phyloP scores from a whole-genome alignment of 2,329 filamentous ascomycete species.

The Fusarium abutilonis region DNA sequence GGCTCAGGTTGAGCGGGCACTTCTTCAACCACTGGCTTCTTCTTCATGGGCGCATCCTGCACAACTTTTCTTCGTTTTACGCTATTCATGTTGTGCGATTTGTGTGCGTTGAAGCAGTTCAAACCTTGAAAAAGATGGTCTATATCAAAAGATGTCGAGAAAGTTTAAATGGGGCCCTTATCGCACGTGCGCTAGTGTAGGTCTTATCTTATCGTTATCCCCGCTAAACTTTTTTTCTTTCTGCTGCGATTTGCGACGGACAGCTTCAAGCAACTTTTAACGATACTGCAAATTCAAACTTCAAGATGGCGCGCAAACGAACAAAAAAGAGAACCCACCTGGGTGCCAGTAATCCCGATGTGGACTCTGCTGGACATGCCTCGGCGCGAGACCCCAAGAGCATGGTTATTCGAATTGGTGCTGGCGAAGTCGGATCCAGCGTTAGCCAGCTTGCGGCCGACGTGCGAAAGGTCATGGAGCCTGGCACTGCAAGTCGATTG shows the following conservation, averaged over 20 bases:
- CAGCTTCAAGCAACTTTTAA: constrained; percentile 17
- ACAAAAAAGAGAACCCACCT: constrained; percentile 91
- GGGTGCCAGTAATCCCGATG: constrained; percentile 69
- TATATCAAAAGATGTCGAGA: constrained; percentile 26
- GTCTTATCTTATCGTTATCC: constrained; percentile 47
- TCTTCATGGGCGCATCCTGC: constrained; percentile 43
- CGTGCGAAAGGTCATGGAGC: constrained; percentile 94
- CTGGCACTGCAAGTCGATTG: constrained; percentile 86
- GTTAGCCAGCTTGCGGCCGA: constrained; percentile 92
- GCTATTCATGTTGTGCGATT: constrained; percentile 48
- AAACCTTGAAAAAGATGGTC: constrained; percentile 13
- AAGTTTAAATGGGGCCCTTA: constrained; percentile 50
- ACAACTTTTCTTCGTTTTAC: constrained; percentile 56
- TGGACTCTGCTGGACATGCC: constrained; percentile 66
- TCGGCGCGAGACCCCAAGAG: constrained; percentile 83
- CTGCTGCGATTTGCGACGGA: constrained; percentile 40
- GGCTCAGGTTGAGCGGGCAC: constrained; percentile 26
- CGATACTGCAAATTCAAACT: constrained; percentile 22
- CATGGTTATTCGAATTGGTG: constrained; percentile 98
- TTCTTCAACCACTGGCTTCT: constrained; percentile 23
- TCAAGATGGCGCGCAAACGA: constrained; percentile 78
- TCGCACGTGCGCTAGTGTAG: constrained; percentile 43
- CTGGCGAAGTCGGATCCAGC: constrained; percentile 89
- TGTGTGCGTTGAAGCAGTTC: background rate
- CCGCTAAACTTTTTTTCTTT: constrained; percentile 51